Evolutionary conservation across 352 stramenopile species (phyloP), one percentile per base, ranked within the genome.

Genomic region (Pythium graminicola): DNA sequence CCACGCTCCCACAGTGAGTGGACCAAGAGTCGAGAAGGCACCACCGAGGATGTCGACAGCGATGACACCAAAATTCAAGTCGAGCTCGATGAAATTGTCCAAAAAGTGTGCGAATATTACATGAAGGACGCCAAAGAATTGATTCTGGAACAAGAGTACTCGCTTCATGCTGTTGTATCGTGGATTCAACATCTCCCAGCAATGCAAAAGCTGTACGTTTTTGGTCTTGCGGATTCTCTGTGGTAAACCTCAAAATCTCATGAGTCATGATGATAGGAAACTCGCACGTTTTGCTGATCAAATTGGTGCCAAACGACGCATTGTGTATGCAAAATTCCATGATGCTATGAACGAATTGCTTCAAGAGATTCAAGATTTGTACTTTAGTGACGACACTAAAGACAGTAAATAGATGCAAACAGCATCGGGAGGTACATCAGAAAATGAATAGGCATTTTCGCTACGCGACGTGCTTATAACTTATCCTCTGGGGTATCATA

Each of bases 181-280:
- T 93, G 78, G 82, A 85, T 91, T 59, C 76, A 91, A 36, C 65
- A 80, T 16, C 66, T 91, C 16, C 82, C 78, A 16, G 70, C 76
- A 35, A 90, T 91, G 76, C 78, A 93, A 61, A 87, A 88, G 66
- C 67, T 73, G 82, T 91, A 70, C 41, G 74, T 65, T 22, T 1
- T 43, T 9, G 46, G 2, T 47, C 3, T 47, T n/a, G n/a, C n/a
- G n/a, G n/a, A n/a, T n/a, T n/a, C n/a, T n/a, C n/a, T n/a, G n/a
- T n/a, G n/a, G n/a, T n/a, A n/a, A n/a, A n/a, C n/a, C n/a, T n/a
- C n/a, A n/a, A n/a, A n/a, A n/a, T n/a, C n/a, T n/a, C n/a, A n/a
- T n/a, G n/a, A n/a, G n/a, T n/a, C 6, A 23, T n/a, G 35, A 17
- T 14, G 6, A 24, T 58, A 93, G 80, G 48, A 93, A 93, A 73